Evolutionary conservation across 768 basidiomycete genomes (phyloP), one percentile per base, ranked within the genome.

Genomic region (Auriscalpium orientale): DNA sequence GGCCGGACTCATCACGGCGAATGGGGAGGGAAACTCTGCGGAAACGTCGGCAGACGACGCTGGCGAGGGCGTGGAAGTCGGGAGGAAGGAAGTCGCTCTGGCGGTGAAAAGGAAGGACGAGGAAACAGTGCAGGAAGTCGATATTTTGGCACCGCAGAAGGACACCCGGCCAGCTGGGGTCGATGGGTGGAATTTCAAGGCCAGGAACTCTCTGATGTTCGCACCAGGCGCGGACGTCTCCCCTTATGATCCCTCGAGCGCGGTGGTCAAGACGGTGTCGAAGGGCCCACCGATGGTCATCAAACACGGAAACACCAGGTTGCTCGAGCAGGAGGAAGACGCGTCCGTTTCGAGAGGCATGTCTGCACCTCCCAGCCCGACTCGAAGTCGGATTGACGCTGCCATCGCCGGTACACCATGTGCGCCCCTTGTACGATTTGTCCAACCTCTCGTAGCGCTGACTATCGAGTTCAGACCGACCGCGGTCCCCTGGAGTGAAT

Each of bases 141-240:
- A 92, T 69, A 88, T 91, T 38, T 82, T 93, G 87, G 90, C 89
- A 10, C 86, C 83, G 18, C 80, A 72, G 74, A 89, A 84, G 67
- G 89, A 91, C 59, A 83, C 76, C 20, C 79, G 89, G 15, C 58
- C 78, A 37, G 87, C 88, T 40, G 81, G 82, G 7, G 88, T 90
- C 37, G 87, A 90, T 65, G 86, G 79, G 3, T 91, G 88, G 90
- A 82, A 80, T 58, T 91, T 91, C 76, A 91, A 85, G 78, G 80
- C 91, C 28, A 85, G 97, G 56, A 99, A 99, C 71, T 85, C 90
- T 4, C 76, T 99, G 53, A 97, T 97, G 92, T 99, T 98, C 66
- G 67, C 87, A 0, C 95, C 97, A 2, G 97, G 97, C 64, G 91
- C 91, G 28, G 89, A 99, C 67, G 76, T 81, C 46, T 82, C 87